Conservation (phyloP, 208 protist species). For the Naegleria fowleri region DNA sequence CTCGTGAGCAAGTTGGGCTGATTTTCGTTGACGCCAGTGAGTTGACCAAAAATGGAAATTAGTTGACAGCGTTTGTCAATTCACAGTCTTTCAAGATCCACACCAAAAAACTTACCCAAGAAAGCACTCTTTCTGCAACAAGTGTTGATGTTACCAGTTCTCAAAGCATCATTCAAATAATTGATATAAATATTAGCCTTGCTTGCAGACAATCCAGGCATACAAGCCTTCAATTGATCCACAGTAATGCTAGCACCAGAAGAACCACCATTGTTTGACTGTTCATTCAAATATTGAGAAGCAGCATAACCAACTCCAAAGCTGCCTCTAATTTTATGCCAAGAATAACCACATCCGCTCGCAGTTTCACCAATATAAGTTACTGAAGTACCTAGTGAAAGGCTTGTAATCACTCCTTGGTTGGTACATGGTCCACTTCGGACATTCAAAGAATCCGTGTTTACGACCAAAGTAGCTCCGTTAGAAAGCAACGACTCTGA, state of each 20-base stretch:
- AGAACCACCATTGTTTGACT: not conserved
- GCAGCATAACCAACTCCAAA: not conserved
- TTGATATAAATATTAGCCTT: not conserved
- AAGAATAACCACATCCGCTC: not conserved
- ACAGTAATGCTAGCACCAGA: not conserved
- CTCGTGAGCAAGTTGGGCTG: slow-evolving; percentile 36
- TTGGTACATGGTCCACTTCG: not conserved
- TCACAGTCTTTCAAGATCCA: too few species aligned
- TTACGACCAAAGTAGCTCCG: not conserved
- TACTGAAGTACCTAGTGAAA: not conserved
- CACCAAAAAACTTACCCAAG: not conserved
- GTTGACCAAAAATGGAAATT: too few species aligned
- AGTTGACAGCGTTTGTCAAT: too few species aligned
- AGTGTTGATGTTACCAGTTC: not conserved
- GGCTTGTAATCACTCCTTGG: not conserved
- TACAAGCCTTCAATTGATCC: not conserved
- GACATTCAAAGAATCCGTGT: not conserved
- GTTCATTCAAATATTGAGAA: not conserved
- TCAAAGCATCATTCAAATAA: not conserved
- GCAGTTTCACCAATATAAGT: not conserved
- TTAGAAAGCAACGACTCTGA: not conserved
- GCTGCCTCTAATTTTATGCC: not conserved
- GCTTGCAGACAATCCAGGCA: not conserved
- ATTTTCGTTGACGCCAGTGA: not conserved
- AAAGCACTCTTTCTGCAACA: not conserved